Evolutionary conservation across 2,329 filamentous ascomycete genomes (phyloP).

Genomic region (Botrytis squamosa): DNA sequence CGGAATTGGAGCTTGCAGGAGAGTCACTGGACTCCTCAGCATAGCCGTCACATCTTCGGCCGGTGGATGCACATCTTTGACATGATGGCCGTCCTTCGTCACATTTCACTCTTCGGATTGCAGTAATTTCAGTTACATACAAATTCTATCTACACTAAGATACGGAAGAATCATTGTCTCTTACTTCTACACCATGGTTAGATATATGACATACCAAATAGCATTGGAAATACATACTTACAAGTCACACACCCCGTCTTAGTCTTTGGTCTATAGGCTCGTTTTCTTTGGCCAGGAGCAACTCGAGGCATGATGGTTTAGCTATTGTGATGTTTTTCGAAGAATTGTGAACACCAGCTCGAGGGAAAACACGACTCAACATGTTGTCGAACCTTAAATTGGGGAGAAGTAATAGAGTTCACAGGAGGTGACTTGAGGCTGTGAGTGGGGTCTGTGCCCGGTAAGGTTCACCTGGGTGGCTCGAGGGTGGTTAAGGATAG

Average conservation of each 20-base stretch:
- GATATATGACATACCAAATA: background rate
- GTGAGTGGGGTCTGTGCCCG: background rate
- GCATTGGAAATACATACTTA: background rate
- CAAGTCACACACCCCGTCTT: background rate
- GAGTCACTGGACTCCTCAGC: background rate
- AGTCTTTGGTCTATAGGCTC: background rate
- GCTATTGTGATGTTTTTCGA: background rate
- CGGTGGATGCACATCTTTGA: background rate
- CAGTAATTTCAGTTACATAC: background rate
- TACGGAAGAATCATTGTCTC: background rate
- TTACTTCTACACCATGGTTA: background rate
- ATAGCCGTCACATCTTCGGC: slow-evolving; percentile 12
- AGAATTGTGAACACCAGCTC: background rate
- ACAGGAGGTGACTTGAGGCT: background rate
- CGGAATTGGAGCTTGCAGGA: background rate
- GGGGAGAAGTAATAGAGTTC: background rate
- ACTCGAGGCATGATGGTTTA: background rate
- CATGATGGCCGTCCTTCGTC: slow-evolving; percentile 9
- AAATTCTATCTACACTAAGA: background rate
- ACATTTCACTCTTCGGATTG: slow-evolving; percentile 17
- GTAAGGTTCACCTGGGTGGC: background rate
- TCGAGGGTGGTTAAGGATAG: background rate
- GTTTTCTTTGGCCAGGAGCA: background rate
- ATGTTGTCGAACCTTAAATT: background rate
- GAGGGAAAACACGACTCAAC: background rate